Conservation (phyloP, 192 early-diverging fungal species). For the Oehlia diaphana region DNA sequence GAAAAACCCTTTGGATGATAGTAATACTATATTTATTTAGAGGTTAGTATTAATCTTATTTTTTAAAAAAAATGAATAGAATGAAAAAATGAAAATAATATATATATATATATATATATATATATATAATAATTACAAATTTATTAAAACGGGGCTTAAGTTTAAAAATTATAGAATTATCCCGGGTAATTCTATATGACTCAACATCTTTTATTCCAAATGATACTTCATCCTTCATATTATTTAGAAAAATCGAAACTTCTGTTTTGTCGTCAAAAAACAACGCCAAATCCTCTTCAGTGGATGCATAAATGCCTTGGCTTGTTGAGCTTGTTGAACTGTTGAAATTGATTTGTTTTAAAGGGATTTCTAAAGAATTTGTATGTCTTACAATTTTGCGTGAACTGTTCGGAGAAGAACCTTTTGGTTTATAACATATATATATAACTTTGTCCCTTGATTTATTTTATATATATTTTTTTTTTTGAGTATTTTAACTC, state of each 20-base stretch:
- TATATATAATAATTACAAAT: neutral
- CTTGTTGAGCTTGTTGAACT: too few species aligned
- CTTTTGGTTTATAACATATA: neutral
- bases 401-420: too few species aligned
- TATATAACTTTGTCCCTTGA: neutral
- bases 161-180: neutral
- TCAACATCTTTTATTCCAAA: neutral
- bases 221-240: constrained; percentile 11
- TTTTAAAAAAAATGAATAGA: neutral
- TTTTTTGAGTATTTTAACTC: too few species aligned
- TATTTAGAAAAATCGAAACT: constrained; percentile 6
- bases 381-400: too few species aligned
- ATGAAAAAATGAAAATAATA: neutral
- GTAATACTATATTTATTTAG: neutral
- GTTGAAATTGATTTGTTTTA: constrained; percentile 7
- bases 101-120: neutral
- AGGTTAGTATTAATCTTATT: neutral
- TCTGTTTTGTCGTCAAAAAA: neutral
- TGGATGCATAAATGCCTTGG: neutral
- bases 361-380: neutral
- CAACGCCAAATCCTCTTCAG: neutral
- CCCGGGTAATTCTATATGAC: neutral
- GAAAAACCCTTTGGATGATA: constrained; percentile 7
- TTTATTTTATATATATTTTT: neutral
- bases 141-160: neutral